Evolutionary conservation across 2,329 filamentous ascomycete genomes (phyloP).

Genomic region (Ceratocystis lukuohia): DNA sequence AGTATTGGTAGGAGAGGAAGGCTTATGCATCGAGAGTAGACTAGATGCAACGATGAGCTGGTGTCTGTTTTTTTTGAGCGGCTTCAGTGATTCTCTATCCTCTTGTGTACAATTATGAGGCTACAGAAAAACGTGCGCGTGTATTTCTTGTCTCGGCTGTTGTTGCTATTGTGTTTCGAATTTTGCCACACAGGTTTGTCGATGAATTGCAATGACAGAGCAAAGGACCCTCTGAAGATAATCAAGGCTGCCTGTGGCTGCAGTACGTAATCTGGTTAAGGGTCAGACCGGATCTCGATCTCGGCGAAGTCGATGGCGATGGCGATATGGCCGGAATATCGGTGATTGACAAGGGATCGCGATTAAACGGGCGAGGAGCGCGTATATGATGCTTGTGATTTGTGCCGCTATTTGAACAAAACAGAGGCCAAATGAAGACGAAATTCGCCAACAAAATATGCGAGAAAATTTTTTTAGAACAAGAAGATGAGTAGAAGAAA

Average conservation of each 20-base stretch:
- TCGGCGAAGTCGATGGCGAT: background rate
- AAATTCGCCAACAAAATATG: background rate
- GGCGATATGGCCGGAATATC: background rate
- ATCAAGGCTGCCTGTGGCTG: background rate
- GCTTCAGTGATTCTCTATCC: background rate
- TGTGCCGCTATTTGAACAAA: background rate
- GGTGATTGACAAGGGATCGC: background rate
- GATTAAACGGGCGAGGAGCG: background rate
- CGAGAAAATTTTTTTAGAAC: background rate
- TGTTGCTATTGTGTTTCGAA: slow-evolving; percentile 4
- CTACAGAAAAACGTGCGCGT: background rate
- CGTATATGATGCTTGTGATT: background rate
- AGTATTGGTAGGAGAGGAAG: background rate
- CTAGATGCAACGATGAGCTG: background rate
- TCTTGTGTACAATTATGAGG: background rate
- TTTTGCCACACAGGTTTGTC: background rate
- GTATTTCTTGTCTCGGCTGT: slow-evolving; percentile 5
- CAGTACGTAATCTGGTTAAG: background rate
- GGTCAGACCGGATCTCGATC: background rate
- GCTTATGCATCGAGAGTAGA: slow-evolving; percentile 1
- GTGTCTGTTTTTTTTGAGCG: background rate
- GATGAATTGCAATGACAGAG: background rate
- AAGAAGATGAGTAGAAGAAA: background rate
- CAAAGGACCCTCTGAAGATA: background rate
- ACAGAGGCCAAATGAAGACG: background rate